Conservation (phyloP, 306 rosid species). For the Fagus sylvatica region DNA sequence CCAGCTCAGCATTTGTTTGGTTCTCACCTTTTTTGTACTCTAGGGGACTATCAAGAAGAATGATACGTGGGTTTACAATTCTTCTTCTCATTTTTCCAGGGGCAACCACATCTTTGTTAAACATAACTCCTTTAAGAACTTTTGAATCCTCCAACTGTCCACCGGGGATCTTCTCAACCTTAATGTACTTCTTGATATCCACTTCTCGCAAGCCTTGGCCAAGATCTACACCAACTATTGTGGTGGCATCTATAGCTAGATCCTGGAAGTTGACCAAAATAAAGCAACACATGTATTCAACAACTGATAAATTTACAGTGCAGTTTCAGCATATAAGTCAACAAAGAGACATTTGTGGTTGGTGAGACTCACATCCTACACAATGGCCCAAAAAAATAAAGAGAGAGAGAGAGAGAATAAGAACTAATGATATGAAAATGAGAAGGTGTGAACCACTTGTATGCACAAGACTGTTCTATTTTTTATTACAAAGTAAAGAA, state of each 20-base stretch:
- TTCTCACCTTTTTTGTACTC: constrained; percentile 96
- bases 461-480: neutral
- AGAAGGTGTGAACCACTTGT: neutral
- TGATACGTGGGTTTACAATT: constrained; percentile 84
- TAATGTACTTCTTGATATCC: constrained; percentile 88
- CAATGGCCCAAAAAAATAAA: neutral
- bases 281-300: constrained; percentile 16
- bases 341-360: neutral
- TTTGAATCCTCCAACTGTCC: constrained; percentile 84
- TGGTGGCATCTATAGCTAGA: constrained; percentile 88
- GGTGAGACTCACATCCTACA: neutral
- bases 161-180: constrained; percentile 95
- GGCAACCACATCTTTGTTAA: constrained; percentile 88
- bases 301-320: constrained; percentile 5
- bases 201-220: constrained; percentile 93
- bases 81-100: constrained; percentile 97
- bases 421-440: neutral
- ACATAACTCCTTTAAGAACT: constrained; percentile 91
- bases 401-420: no score
- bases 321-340: neutral
- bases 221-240: constrained; percentile 83
- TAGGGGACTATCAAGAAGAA: constrained; percentile 87
- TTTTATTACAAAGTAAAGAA: neutral
- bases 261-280: constrained; percentile 50
- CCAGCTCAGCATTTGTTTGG: constrained; percentile 91